phyloP scores from a whole-genome alignment of 2,329 filamentous ascomycete species.

The Lachnellula hyalina region DNA sequence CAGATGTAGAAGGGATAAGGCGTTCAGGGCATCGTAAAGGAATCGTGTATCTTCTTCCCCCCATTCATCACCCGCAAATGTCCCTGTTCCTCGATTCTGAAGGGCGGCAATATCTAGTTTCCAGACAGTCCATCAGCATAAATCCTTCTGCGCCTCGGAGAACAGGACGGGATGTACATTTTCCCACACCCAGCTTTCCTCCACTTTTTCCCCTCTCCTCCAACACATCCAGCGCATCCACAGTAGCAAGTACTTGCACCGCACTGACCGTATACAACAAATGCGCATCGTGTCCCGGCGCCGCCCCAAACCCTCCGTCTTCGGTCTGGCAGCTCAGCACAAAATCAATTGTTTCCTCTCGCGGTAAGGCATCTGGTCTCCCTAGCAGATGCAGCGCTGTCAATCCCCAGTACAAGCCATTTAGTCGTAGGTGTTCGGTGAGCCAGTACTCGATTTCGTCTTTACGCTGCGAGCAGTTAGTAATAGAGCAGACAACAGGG shows the following conservation, averaged over 20 bases:
- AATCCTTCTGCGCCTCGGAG: conserved; percentile 3
- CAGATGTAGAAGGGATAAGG: conserved; percentile 75
- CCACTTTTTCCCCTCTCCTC: conserved; percentile 47
- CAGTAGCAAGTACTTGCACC: conserved; percentile 83
- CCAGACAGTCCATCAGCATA: conserved; percentile 6
- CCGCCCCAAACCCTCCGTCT: conserved; percentile 86
- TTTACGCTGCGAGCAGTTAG: conserved; percentile 56
- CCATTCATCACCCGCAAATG: conserved; percentile 93
- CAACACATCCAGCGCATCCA: conserved; percentile 80
- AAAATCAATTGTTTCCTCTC: conserved; percentile 78
- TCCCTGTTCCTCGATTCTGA: conserved; percentile 76
- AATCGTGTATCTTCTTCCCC: conserved; percentile 95
- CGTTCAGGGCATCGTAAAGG: conserved; percentile 84
- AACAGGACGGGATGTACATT: conserved; percentile 54
- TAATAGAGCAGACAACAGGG: conserved; percentile 18
- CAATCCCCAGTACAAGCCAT: conserved; percentile 94
- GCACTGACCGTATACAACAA: conserved; percentile 95
- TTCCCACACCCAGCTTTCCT: conserved; percentile 67
- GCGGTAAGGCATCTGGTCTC: conserved; percentile 74
- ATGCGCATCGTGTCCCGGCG: conserved; percentile 90
- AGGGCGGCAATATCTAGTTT: conserved; percentile 67
- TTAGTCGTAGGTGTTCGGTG: conserved; percentile 92
- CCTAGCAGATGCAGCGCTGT: conserved; percentile 81
- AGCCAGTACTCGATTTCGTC: conserved; percentile 98
- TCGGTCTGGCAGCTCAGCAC: conserved; percentile 92